Evolutionary conservation across 2,329 filamentous ascomycete genomes (phyloP).

Genomic region (Alternaria brassicicola): DNA sequence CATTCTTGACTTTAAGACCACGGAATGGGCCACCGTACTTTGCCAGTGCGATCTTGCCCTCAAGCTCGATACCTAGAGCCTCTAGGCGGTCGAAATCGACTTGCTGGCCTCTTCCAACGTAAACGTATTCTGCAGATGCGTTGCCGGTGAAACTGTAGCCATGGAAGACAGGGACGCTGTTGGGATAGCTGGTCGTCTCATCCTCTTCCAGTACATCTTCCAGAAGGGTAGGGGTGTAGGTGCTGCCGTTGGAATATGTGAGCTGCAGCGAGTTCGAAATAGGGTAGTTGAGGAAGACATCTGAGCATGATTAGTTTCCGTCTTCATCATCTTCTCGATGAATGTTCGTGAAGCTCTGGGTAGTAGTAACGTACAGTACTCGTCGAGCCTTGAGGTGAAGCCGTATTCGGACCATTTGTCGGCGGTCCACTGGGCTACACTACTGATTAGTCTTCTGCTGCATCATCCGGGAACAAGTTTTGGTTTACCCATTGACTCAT

Average conservation of each 20-base stretch:
- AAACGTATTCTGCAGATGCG: conserved; percentile 56
- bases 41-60: conserved; percentile 57
- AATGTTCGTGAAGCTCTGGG: neutral
- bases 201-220: conserved; percentile 46
- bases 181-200: conserved; percentile 44
- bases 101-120: conserved; percentile 52
- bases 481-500: conserved; percentile 38
- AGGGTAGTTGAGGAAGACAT: conserved; percentile 49
- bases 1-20: conserved; percentile 57
- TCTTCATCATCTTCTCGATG: neutral
- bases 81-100: conserved; percentile 55
- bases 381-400: conserved; percentile 45
- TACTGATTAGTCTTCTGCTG: neutral
- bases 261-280: conserved; percentile 44
- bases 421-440: conserved; percentile 48
- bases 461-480: neutral
- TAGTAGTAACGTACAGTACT: conserved; percentile 36
- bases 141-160: conserved; percentile 56
- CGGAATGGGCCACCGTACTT: conserved; percentile 55
- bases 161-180: conserved; percentile 55
- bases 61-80: conserved; percentile 51
- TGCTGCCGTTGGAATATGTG: conserved; percentile 44
- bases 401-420: conserved; percentile 46
- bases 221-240: conserved; percentile 35
- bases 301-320: conserved; percentile 17